Conservation (phyloP, 106 monocot genomes). For the Agapanthus africanus region DNA sequence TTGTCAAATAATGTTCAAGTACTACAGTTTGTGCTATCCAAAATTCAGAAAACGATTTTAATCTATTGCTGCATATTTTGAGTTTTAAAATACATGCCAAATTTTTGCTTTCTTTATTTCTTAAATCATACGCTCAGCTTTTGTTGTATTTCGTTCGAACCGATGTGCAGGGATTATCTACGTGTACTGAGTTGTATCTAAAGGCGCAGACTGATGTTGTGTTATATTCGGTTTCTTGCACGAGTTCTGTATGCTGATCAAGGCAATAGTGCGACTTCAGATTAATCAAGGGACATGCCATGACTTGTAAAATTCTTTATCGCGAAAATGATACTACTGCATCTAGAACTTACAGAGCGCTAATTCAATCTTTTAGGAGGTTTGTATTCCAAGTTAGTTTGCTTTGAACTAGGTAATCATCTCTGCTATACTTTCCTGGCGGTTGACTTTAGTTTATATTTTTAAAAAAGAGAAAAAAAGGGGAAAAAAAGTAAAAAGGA, state of each 20-base stretch:
- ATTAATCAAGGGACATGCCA: background rate
- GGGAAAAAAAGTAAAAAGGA: too few species aligned
- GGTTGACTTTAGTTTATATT: too few species aligned
- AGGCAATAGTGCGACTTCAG: background rate
- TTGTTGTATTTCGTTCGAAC: background rate
- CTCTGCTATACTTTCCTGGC: background rate
- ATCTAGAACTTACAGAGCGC: background rate
- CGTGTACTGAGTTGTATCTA: background rate
- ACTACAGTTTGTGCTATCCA: too few species aligned
- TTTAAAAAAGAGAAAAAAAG: too few species aligned
- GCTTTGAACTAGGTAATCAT: background rate
- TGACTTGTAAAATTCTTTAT: background rate
- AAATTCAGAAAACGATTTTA: too few species aligned
- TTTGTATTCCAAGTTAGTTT: conserved; percentile 3
- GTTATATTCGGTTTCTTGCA: background rate
- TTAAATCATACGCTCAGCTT: background rate
- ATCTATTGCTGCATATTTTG: too few species aligned
- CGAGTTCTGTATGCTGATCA: background rate
- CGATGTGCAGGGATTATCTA: background rate
- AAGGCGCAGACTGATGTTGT: background rate
- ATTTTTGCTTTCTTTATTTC: too few species aligned
- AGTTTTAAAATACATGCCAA: too few species aligned
- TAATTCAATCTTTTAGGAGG: background rate
- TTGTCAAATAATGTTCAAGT: too few species aligned
- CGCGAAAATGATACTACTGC: background rate